phyloP scores from a whole-genome alignment of 2,329 filamentous ascomycete species.

The Neonectria faginata region DNA sequence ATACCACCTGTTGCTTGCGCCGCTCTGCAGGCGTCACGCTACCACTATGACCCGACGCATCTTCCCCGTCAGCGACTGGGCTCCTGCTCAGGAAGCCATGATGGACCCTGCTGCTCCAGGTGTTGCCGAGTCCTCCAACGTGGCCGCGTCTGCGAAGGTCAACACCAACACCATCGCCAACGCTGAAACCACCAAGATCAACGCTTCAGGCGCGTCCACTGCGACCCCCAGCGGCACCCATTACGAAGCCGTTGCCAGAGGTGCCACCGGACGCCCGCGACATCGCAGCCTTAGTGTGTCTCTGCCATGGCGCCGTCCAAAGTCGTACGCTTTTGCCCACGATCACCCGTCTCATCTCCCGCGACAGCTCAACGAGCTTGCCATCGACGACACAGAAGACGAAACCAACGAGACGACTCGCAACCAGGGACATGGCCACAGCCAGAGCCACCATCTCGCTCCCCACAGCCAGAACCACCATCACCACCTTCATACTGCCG shows the following conservation, averaged over 20 bases:
- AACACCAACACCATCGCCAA: slow-evolving; percentile 1
- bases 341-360: slow-evolving; percentile 48
- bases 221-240: slow-evolving; percentile 10
- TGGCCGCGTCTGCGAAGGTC: slow-evolving; percentile 15
- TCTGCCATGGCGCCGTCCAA: slow-evolving; percentile 62
- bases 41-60: slow-evolving; percentile 52
- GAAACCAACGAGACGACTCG: slow-evolving; percentile 39
- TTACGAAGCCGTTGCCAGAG: slow-evolving; percentile 24
- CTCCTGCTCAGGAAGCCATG: slow-evolving; percentile 57
- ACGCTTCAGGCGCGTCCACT: slow-evolving; percentile 10
- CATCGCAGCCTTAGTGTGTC: slow-evolving; percentile 64
- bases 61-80: slow-evolving; percentile 57
- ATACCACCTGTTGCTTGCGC: slow-evolving; percentile 8
- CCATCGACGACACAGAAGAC: slow-evolving; percentile 50
- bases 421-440: slow-evolving; percentile 41
- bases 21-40: slow-evolving; percentile 22
- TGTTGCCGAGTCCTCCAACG: slow-evolving; percentile 33
- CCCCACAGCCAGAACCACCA: slow-evolving; percentile 44
- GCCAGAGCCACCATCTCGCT: slow-evolving; percentile 36
- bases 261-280: slow-evolving; percentile 48
- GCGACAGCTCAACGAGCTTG: slow-evolving; percentile 48
- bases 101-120: slow-evolving; percentile 30
- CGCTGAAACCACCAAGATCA: slow-evolving; percentile 3
- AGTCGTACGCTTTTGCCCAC: slow-evolving; percentile 54
- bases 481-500: slow-evolving; percentile 43